Evolutionary conservation across 1,139 yeast species (phyloP).

Genomic region (Zygoascus hellenicus): DNA sequence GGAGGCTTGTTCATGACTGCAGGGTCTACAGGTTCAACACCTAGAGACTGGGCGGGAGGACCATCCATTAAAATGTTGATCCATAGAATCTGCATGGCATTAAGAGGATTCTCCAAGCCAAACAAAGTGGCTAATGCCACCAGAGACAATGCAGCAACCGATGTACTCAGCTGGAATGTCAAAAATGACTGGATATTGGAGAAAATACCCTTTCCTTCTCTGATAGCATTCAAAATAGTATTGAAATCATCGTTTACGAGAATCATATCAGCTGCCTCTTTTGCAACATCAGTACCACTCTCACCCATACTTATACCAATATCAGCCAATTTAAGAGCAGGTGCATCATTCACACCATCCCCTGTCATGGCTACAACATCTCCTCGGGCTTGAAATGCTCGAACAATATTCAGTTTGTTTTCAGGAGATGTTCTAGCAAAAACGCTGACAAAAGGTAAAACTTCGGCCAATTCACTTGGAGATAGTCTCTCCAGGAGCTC

Average conservation of each 20-base stretch:
- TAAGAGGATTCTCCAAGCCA: constrained; percentile 89
- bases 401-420: constrained; percentile 85
- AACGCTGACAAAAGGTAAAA: constrained; percentile 76
- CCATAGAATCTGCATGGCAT: constrained; percentile 98
- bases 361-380: constrained; percentile 99
- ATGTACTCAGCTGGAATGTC: constrained; percentile 90
- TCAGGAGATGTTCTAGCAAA: constrained; percentile 97
- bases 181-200: constrained; percentile 89
- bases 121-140: constrained; percentile 83
- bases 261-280: constrained; percentile 98
- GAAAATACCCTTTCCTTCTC: constrained; percentile 95
- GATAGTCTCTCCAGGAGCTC: constrained; percentile 67
- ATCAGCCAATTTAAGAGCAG: constrained; percentile 95
- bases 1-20: constrained; percentile 95
- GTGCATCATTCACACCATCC: constrained; percentile 98
- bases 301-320: constrained; percentile 98
- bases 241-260: constrained; percentile 94
- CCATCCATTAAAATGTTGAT: constrained; percentile 98
- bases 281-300: constrained; percentile 96
- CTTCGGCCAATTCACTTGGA: constrained; percentile 63
- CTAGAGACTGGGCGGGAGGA: constrained; percentile 96
- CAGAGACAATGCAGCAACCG: constrained; percentile 87
- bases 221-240: constrained; percentile 85
- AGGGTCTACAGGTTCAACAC: constrained; percentile 95
- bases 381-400: constrained; percentile 86